Evolutionary conservation across 257 asterid genomes (phyloP).

Genomic region (Primulina tabacum): DNA sequence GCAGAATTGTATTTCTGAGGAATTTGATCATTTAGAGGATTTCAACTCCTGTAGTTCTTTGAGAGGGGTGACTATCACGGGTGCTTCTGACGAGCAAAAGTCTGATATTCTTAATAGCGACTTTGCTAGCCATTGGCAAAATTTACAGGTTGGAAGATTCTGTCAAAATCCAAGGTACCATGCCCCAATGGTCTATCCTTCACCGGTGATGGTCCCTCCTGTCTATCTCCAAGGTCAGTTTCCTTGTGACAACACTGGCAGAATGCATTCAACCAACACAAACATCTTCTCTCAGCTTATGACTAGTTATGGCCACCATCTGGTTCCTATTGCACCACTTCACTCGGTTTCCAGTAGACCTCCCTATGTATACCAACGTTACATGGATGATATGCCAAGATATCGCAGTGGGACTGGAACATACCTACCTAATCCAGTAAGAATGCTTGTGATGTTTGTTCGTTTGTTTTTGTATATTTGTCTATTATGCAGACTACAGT

Average conservation of each 20-base stretch:
- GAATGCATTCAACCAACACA: constrained; percentile 60
- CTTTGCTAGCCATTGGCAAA: constrained; percentile 87
- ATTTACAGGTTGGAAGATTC: constrained; percentile 80
- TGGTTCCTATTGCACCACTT: constrained; percentile 64
- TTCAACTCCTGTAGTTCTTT: constrained; percentile 40
- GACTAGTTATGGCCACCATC: constrained; percentile 63
- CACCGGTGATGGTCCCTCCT: constrained; percentile 86
- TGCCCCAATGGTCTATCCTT: constrained; percentile 59
- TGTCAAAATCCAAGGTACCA: constrained; percentile 67
- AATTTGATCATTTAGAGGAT: constrained; percentile 56
- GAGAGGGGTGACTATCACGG: constrained; percentile 44
- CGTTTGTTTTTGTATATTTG: constrained; percentile 1
- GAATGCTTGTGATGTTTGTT: constrained; percentile 30
- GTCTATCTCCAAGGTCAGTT: constrained; percentile 66
- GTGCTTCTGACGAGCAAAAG: constrained; percentile 47
- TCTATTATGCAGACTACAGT: constrained; percentile 11
- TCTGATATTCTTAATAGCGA: constrained; percentile 87
- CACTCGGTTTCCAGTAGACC: constrained; percentile 69
- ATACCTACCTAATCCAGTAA: constrained; percentile 95
- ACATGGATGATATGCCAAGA: constrained; percentile 75
- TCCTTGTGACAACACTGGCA: constrained; percentile 81
- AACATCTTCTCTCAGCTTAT: constrained; percentile 64
- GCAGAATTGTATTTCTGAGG: constrained; percentile 47
- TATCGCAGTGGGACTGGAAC: constrained; percentile 96
- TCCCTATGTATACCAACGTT: constrained; percentile 58